Evolutionary conservation across 352 stramenopile species (phyloP).

Genomic region (Globisporangium nagaii): DNA sequence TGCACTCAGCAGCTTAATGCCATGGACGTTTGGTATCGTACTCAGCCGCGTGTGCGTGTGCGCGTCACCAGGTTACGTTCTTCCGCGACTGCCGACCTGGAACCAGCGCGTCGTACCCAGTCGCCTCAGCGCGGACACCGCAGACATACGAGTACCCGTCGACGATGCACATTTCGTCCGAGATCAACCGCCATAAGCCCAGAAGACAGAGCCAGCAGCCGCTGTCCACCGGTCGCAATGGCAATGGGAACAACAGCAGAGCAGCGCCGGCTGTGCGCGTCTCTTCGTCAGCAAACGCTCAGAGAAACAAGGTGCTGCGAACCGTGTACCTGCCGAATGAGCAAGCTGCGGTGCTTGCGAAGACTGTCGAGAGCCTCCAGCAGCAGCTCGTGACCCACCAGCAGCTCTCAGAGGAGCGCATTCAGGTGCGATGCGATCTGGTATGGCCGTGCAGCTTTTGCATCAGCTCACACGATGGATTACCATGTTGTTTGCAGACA

Average conservation of each 20-base stretch:
- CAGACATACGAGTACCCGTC: constrained; percentile 63
- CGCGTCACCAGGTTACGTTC: constrained; percentile 46
- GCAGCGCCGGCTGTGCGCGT: constrained; percentile 10
- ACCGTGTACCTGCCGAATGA: constrained; percentile 81
- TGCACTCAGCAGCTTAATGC: too few species aligned
- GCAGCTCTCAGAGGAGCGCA: constrained; percentile 44
- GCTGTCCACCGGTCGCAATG: constrained; percentile 4
- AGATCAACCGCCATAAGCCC: not conserved
- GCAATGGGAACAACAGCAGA: constrained; percentile 11
- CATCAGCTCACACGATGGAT: not conserved
- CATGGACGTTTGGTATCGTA: not conserved
- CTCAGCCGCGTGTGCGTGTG: not conserved
- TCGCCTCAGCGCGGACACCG: constrained; percentile 11
- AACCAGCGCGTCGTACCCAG: constrained; percentile 44
- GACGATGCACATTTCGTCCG: constrained; percentile 67
- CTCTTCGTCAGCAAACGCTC: constrained; percentile 9
- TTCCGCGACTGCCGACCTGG: constrained; percentile 64
- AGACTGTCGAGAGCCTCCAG: constrained; percentile 51
- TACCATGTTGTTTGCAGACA: constrained; percentile 16
- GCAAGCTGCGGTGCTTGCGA: constrained; percentile 40
- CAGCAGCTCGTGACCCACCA: constrained; percentile 54
- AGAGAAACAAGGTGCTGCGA: constrained; percentile 44
- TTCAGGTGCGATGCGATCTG: constrained; percentile 62
- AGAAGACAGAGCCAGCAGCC: not conserved
- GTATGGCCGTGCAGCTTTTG: too few species aligned